phyloP scores from a whole-genome alignment of 176 grass and related monocot species.

The Aechmea fasciata region DNA sequence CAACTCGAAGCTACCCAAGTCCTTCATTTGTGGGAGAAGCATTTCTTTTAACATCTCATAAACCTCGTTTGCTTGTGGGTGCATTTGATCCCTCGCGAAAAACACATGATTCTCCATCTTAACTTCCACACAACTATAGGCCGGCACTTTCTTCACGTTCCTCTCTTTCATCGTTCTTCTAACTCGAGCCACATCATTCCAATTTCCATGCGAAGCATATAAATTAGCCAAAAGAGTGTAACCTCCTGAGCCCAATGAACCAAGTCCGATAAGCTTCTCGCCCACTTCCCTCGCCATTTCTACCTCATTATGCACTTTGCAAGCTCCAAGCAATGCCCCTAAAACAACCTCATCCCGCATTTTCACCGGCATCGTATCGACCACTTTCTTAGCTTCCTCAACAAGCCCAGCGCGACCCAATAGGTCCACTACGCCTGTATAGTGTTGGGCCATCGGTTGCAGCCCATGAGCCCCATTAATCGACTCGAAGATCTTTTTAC shows the following conservation, averaged over 20 bases:
- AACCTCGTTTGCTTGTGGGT: conserved; percentile 30
- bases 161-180: conserved; percentile 41
- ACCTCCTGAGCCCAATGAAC: conserved; percentile 14
- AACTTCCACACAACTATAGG: conserved; percentile 31
- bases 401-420: conserved; percentile 16
- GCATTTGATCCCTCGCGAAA: conserved; percentile 29
- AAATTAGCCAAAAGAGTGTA: conserved; percentile 40
- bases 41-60: conserved; percentile 32
- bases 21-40: conserved; percentile 42
- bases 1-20: not conserved
- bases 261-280: conserved; percentile 18
- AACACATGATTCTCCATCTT: conserved; percentile 30
- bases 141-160: conserved; percentile 28
- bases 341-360: conserved; percentile 18
- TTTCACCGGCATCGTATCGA: not conserved
- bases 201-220: conserved; percentile 24
- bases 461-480: not conserved
- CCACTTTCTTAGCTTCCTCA: conserved; percentile 12
- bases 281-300: conserved; percentile 11
- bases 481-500: conserved; percentile 15
- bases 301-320: conserved; percentile 3
- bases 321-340: conserved; percentile 18
- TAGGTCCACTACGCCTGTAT: conserved; percentile 17
- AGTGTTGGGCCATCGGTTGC: conserved; percentile 14
- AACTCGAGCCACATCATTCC: conserved; percentile 28